These are phyloP conservation scores for Tausonia pullulans DNA, from an alignment of 1,284 basidiomycete species.

Conservation along the genomic window DNA sequence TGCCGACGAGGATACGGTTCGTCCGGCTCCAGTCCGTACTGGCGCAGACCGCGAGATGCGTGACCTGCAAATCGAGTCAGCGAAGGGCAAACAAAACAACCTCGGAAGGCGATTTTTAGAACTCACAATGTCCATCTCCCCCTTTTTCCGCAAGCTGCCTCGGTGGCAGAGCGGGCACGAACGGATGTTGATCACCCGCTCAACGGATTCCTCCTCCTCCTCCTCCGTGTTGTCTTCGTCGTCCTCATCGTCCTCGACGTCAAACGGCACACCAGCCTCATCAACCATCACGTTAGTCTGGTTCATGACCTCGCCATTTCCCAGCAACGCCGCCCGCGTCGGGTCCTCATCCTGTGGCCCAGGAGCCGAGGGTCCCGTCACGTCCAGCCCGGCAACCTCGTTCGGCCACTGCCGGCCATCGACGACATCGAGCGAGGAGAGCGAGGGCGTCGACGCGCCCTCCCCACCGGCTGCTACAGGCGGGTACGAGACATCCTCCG, in stretches of 20 bases:
- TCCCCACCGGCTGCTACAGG: too few species aligned
- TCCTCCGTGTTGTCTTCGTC: conserved; percentile 24
- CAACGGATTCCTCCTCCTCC: conserved; percentile 42
- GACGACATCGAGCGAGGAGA: too few species aligned
- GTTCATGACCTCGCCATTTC: not conserved
- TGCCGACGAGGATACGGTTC: conserved; percentile 79
- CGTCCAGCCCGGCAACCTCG: conserved; percentile 17
- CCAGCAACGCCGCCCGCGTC: not conserved
- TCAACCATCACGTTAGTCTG: not conserved
- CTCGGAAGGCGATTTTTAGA: not conserved
- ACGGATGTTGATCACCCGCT: conserved; percentile 89
- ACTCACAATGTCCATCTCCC: conserved; percentile 66
- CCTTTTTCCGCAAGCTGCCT: conserved; percentile 68
- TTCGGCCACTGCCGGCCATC: too few species aligned
- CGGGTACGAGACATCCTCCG: not conserved
- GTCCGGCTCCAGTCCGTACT: conserved; percentile 84
- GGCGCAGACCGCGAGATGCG: conserved; percentile 70
- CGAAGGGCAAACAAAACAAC: not conserved
- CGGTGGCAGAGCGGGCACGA: conserved; percentile 89
- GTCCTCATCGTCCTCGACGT: conserved; percentile 19
- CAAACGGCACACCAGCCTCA: conserved; percentile 10
- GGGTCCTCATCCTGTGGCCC: conserved; percentile 20
- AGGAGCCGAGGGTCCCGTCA: conserved; percentile 24
- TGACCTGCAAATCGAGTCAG: conserved; percentile 19
- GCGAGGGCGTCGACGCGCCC: too few species aligned